Base-by-base conservation (phyloP, 2,329 filamentous ascomycete genomes). In the Xylariaceae sp. region DNA sequence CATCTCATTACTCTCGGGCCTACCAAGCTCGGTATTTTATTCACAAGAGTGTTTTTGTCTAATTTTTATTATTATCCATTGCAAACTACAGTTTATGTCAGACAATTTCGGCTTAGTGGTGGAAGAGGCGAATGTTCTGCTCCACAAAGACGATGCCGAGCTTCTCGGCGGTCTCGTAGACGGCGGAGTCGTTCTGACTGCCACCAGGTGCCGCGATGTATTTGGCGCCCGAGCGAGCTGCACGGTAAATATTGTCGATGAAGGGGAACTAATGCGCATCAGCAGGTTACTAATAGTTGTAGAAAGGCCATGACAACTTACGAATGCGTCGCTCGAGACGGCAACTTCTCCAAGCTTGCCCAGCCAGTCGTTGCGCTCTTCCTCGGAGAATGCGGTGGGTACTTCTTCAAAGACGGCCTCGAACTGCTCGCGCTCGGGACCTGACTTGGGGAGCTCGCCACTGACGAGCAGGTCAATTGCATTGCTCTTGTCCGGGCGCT, bases 401-500 rank as follows among this genome's bases (percentile, higher is more conserved):
- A 96, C 91, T 69, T 92, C 89, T 70, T 96, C 93, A 67, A 99
- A 99, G 68, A 94, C 86, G 48, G 84, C 84, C 79, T 96, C 93
- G 73, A 95, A 99, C 60, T 88, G 87, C 67, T 90, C 89, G 64
- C 88, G 88, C 82, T 99, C 95, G 33, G 90, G 82, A 2, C 92
- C 93, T 17, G 84, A 85, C 75, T 89, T 89, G 53, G 94, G 93
- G 23, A 97, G 86, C 76, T 96, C 85, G 49, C 94, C 94, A 61
- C 91, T 95, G 75, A 95, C 95, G 64, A 98, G 87, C 71, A 98
- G 82, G 74, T 98, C 95, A 71, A 98, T 97, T 64, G 93, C 94
- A 75, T 99, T 99, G 81, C 90, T 96, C 86, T 98, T 99, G 76
- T 97, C 94, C 43, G 95, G 85, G 56, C 95, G 87, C 87, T 98